Evolutionary conservation across 2,329 filamentous ascomycete genomes (phyloP).

Genomic region (Diaporthe ilicicola): DNA sequence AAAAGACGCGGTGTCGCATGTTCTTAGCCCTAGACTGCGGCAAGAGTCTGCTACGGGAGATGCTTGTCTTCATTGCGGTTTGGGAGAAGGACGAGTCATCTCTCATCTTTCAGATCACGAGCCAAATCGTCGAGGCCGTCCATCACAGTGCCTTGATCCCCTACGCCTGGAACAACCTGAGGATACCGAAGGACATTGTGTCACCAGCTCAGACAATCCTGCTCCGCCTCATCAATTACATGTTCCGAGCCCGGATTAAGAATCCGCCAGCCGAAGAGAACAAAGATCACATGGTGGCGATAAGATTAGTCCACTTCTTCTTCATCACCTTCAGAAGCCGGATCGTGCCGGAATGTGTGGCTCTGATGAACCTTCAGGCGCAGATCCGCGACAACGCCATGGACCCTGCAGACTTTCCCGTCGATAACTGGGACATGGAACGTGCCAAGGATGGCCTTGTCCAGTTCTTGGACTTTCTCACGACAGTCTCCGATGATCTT

Average conservation of each 20-base stretch:
- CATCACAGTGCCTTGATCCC: conserved; percentile 89
- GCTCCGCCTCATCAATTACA: conserved; percentile 87
- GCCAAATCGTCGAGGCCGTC: conserved; percentile 93
- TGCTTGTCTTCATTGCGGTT: conserved; percentile 94
- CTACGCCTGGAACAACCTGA: conserved; percentile 89
- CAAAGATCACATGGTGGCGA: conserved; percentile 64
- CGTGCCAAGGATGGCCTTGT: conserved; percentile 93
- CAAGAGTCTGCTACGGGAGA: conserved; percentile 85
- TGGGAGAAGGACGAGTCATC: conserved; percentile 96
- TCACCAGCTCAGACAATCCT: conserved; percentile 94
- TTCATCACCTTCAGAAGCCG: conserved; percentile 92
- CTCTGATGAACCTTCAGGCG: conserved; percentile 92
- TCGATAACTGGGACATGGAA: conserved; percentile 98
- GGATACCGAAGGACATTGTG: conserved; percentile 94
- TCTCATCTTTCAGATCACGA: conserved; percentile 95
- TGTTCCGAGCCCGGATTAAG: conserved; percentile 71
- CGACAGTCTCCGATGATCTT: conserved; percentile 84
- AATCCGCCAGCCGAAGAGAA: conserved; percentile 54
- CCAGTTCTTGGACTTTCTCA: conserved; percentile 93
- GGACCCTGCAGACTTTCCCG: conserved; percentile 86
- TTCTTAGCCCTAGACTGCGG: conserved; percentile 90
- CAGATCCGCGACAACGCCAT: conserved; percentile 82
- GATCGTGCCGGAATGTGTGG: conserved; percentile 92
- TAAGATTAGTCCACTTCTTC: conserved; percentile 82
- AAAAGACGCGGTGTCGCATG: conserved; percentile 89